A percentile compares a stretch with the other conserved stretches of the same genome.
Evolutionary conservation across 768 basidiomycete genomes (phyloP).

Genomic region (Royoungia palumana): DNA sequence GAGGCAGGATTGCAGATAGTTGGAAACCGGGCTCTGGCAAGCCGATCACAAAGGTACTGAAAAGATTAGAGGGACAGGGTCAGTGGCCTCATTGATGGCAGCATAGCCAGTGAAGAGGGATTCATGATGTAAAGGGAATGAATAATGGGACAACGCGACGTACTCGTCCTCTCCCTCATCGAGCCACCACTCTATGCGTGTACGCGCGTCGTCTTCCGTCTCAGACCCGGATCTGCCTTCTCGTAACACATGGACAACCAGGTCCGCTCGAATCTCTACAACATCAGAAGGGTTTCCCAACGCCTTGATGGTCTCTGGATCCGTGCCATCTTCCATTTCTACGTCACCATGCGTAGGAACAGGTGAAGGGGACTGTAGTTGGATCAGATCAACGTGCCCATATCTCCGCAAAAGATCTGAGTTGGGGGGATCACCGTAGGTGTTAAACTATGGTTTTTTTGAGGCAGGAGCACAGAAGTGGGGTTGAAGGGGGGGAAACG

Average conservation of each 20-base stretch:
- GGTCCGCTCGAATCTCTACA: slow-evolving; percentile 73
- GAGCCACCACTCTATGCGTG: slow-evolving; percentile 88
- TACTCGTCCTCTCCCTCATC: slow-evolving; percentile 90
- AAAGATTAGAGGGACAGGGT: background rate
- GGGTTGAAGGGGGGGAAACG: background rate
- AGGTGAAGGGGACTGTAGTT: slow-evolving; percentile 39
- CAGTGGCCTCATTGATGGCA: background rate
- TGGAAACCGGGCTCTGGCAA: slow-evolving; percentile 43
- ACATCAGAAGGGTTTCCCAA: slow-evolving; percentile 75
- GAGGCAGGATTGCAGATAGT: slow-evolving; percentile 48
- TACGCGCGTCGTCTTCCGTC: slow-evolving; percentile 4
- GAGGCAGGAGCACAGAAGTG: background rate
- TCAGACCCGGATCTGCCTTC: slow-evolving; percentile 11
- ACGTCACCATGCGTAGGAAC: slow-evolving; percentile 2
- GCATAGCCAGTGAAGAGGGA: background rate
- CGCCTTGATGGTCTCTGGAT: slow-evolving; percentile 12
- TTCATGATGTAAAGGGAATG: background rate
- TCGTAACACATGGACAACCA: slow-evolving; percentile 47
- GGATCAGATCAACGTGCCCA: slow-evolving; percentile 84
- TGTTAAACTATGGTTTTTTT: slow-evolving; percentile 70
- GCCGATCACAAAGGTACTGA: slow-evolving; percentile 10
- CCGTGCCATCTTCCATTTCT: slow-evolving; percentile 15
- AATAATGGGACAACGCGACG: slow-evolving; percentile 24
- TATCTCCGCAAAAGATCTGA: slow-evolving; percentile 91
- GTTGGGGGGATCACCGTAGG: slow-evolving; percentile 92